phyloP scores from a whole-genome alignment of 2,329 filamentous ascomycete genomes.

The Hypoxylon sp. region DNA sequence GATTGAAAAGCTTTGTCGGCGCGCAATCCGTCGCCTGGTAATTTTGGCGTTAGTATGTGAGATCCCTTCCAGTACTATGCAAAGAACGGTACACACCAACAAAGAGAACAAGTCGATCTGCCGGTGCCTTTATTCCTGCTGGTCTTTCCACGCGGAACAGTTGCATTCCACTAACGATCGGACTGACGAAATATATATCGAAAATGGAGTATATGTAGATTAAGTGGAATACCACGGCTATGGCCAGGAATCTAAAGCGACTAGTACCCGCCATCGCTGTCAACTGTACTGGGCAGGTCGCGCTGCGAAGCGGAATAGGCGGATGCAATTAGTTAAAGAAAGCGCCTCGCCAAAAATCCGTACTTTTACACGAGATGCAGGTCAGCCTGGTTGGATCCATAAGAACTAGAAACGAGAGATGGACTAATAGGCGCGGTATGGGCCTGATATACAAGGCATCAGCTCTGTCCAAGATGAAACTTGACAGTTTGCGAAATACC shows the following conservation, averaged over 20 bases:
- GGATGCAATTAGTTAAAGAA: slow-evolving; percentile 20
- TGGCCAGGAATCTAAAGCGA: slow-evolving; percentile 86
- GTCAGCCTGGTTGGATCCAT: slow-evolving; percentile 29
- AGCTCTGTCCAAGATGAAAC: slow-evolving; percentile 15
- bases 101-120: slow-evolving; percentile 91
- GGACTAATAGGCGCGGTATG: slow-evolving; percentile 15
- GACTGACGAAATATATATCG: slow-evolving; percentile 98
- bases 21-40: slow-evolving; percentile 85
- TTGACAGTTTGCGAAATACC: slow-evolving; percentile 7
- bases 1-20: slow-evolving; percentile 98
- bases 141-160: slow-evolving; percentile 79
- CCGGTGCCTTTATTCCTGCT: slow-evolving; percentile 76
- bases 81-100: slow-evolving; percentile 74
- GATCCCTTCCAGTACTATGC: slow-evolving; percentile 4
- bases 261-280: slow-evolving; percentile 67
- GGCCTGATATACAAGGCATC: slow-evolving; percentile 31
- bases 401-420: slow-evolving; percentile 14
- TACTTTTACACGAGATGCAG: slow-evolving; percentile 15
- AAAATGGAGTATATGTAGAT: slow-evolving; percentile 97
- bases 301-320: slow-evolving; percentile 29
- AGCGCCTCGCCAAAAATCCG: slow-evolving; percentile 18
- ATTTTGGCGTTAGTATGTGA: slow-evolving; percentile 31
- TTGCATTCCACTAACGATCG: slow-evolving; percentile 95
- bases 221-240: slow-evolving; percentile 92
- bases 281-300: slow-evolving; percentile 35